These are phyloP conservation scores for Cutaneotrichosporon sp. DNA, from an alignment of 1,284 basidiomycete genomes.

Conservation along the genomic window DNA sequence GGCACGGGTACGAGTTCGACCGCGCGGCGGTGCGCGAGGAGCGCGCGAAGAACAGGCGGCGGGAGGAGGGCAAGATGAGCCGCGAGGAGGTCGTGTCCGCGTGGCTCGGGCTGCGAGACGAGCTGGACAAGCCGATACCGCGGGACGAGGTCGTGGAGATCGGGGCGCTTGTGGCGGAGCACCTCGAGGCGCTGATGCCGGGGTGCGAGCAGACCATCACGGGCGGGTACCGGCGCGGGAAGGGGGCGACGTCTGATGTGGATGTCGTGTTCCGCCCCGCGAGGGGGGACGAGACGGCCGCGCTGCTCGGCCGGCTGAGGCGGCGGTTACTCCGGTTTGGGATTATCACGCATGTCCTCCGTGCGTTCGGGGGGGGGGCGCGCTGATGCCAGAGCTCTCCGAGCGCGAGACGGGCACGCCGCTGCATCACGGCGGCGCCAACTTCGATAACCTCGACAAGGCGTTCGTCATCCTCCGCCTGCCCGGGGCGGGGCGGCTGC, in stretches of 20 bases:
- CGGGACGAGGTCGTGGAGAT: constrained; percentile 50
- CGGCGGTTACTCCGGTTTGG: constrained; percentile 36
- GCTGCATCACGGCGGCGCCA: constrained; percentile 38
- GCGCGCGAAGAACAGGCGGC: constrained; percentile 33
- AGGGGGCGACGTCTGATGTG: constrained; percentile 46
- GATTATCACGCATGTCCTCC: constrained; percentile 46
- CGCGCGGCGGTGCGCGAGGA: constrained; percentile 30
- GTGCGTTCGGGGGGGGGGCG: no score
- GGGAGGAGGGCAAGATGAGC: constrained; percentile 47
- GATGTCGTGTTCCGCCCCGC: constrained; percentile 51
- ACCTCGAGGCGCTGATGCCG: constrained; percentile 42
- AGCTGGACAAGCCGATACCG: constrained; percentile 48
- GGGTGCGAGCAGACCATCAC: constrained; percentile 46
- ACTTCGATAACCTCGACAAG: constrained; percentile 55
- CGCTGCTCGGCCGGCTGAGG: constrained; percentile 36
- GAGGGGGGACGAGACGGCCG: constrained; percentile 20
- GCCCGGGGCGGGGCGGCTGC: constrained; percentile 28
- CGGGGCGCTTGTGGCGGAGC: constrained; percentile 40
- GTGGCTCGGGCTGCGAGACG: constrained; percentile 47
- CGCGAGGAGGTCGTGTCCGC: constrained; percentile 49
- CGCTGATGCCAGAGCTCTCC: constrained; percentile 33
- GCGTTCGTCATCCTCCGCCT: constrained; percentile 47
- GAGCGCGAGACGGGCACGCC: constrained; percentile 27
- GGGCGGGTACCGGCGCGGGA: constrained; percentile 52
- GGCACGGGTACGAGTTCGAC: neutral